Base-by-base conservation (phyloP, 2,329 filamentous ascomycete genomes). In the Hymenoscyphus repandus region DNA sequence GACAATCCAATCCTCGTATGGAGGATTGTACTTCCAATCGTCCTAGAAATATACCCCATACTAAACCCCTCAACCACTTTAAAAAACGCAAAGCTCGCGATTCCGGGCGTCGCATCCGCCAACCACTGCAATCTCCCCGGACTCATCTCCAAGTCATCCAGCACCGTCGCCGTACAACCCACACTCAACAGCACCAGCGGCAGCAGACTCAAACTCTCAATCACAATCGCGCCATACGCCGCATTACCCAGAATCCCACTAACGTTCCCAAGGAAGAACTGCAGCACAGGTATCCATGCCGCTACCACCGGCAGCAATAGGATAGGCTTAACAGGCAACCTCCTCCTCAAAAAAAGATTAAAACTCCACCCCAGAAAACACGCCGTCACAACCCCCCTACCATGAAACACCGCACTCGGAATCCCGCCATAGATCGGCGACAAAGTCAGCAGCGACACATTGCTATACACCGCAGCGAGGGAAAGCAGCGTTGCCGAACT, bases 341-440 rank as follows among this genome's bases (percentile, higher is more conserved):
- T 65, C 27, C 73, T 68, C 48, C 69, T 71, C 34, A 88, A 64
- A 11, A 76, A 71, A 43, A 84, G 66, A 64, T 87, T 88, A 22
- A 78, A 75, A 7, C 87, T 77, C 79, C 88, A 88, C 32, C 89
- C 90, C 13, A 83, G 68, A 55, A 90, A 84, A 54, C 83, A 81
- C 27, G 81, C 83, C 3, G 79, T 72, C 60, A 82, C 82, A 55
- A 90, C 72, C 53, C 83, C 76, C 64, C 79, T 78, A 46, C 76
- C 71, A 66, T 96, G 92, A 67, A 85, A 86, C 58, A 85, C 74
- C 1, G 80, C 78, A 1, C 90, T 76, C 1, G 92, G 88, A 34
- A 95, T 88, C 13, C 85, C 83, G 47, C 93, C 93, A 69, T 95
- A 97, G 10, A 95, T 86, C 1, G 93, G 93, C 17, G 90, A 88